Evolutionary conservation across 1,284 basidiomycete species (phyloP).

Genomic region (Puccinia horiana): DNA sequence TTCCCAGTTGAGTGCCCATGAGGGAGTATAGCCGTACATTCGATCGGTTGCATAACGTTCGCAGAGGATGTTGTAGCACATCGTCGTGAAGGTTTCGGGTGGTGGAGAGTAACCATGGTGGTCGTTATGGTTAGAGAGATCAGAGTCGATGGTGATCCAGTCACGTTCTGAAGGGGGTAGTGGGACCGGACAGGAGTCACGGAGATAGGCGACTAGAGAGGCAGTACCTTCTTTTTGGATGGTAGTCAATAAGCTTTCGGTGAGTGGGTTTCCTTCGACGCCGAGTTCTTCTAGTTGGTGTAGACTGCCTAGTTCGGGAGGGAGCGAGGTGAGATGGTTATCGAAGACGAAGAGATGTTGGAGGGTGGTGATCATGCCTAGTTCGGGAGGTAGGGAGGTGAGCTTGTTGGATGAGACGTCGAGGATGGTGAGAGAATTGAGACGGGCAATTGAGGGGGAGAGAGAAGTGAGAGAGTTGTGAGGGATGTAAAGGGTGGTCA

Average conservation of each 20-base stretch:
- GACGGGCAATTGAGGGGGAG: constrained; percentile 78
- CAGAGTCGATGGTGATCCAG: constrained; percentile 76
- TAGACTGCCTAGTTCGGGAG: constrained; percentile 82
- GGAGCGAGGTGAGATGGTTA: constrained; percentile 82
- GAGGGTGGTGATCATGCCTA: constrained; percentile 85
- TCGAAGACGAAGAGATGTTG: constrained; percentile 95
- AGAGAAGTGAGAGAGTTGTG: constrained; percentile 84
- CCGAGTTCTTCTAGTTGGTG: constrained; percentile 92
- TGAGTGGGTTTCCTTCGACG: constrained; percentile 92
- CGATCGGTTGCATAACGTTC: constrained; percentile 84
- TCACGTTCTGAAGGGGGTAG: constrained; percentile 77
- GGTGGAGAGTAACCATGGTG: constrained; percentile 52
- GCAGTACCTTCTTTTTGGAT: constrained; percentile 90
- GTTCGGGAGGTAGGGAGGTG: constrained; percentile 74
- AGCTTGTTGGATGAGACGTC: constrained; percentile 92
- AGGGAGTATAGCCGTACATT: constrained; percentile 94
- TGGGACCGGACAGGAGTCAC: constrained; percentile 82
- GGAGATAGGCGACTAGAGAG: constrained; percentile 80
- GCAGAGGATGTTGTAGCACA: constrained; percentile 95
- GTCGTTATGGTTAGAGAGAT: constrained; percentile 63
- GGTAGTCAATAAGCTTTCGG: constrained; percentile 72
- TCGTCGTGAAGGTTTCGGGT: constrained; percentile 70
- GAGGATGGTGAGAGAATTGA: constrained; percentile 83
- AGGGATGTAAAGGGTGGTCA: constrained; percentile 94
- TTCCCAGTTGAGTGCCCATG: constrained; percentile 92